A percentile compares a stretch with the other conserved stretches of the same genome.
Conservation (phyloP, 352 stramenopile genomes). For the Aphanomyces invadans region DNA sequence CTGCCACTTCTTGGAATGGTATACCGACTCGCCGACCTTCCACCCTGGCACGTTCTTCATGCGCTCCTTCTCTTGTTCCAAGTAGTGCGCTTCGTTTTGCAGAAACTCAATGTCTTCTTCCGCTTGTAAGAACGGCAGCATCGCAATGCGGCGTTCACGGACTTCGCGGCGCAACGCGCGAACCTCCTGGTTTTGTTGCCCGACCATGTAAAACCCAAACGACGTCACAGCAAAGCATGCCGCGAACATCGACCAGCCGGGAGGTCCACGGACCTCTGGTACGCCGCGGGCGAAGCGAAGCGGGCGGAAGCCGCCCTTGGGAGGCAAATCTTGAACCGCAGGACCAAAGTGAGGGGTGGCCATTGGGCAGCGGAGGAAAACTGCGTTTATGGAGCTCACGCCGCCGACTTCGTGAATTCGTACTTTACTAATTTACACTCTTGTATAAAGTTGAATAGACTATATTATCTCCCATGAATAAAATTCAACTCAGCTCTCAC, state of each 20-base stretch:
- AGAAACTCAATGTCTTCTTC: conserved; percentile 91
- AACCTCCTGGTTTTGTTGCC: conserved; percentile 67
- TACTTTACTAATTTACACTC: neutral
- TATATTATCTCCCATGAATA: neutral
- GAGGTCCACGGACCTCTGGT: conserved; percentile 56
- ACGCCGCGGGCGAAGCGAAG: conserved; percentile 58
- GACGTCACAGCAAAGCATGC: conserved; percentile 65
- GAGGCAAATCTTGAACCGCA: conserved; percentile 79
- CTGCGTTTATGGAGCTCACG: conserved; percentile 5
- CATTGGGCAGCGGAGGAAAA: conserved; percentile 33
- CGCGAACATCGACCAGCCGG: conserved; percentile 70
- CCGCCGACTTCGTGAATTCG: neutral
- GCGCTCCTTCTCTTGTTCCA: conserved; percentile 88
- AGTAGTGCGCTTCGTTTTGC: conserved; percentile 77
- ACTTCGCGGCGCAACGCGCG: conserved; percentile 69
- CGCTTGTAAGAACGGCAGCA: conserved; percentile 92
- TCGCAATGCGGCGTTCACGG: conserved; percentile 87
- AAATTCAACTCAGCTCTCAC: too few species aligned
- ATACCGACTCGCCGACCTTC: conserved; percentile 81
- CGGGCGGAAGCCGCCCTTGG: conserved; percentile 61
- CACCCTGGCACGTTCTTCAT: conserved; percentile 94
- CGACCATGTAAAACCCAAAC: conserved; percentile 65
- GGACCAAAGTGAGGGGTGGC: conserved; percentile 70
- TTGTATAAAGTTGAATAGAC: conserved; percentile 1
- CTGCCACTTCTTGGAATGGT: conserved; percentile 82